Conservation (phyloP, 768 basidiomycete species). For the Fomitopsis pulvina region DNA sequence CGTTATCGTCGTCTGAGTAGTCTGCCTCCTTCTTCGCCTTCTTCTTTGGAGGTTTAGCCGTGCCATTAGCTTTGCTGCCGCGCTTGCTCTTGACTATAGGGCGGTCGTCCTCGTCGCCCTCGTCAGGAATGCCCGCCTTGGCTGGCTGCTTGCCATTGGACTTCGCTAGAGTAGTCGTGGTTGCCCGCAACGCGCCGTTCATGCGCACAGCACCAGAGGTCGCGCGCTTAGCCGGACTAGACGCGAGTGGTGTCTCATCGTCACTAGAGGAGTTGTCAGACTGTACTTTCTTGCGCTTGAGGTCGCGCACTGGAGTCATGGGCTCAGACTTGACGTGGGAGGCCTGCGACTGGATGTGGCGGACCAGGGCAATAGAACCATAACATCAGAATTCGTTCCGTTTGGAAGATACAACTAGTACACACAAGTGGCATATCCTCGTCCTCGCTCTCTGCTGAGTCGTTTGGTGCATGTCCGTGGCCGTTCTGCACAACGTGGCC, state of each 20-base stretch:
- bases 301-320: slow-evolving; percentile 21
- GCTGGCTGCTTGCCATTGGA: slow-evolving; percentile 32
- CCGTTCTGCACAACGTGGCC: slow-evolving; percentile 39
- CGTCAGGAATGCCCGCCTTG: slow-evolving; percentile 27
- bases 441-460: slow-evolving; percentile 58
- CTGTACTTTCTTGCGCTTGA: slow-evolving; percentile 57
- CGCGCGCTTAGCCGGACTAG: slow-evolving; percentile 56
- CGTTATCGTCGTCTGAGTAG: slow-evolving; percentile 22
- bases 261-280: slow-evolving; percentile 58
- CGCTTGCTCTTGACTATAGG: slow-evolving; percentile 40
- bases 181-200: slow-evolving; percentile 34
- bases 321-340: slow-evolving; percentile 40
- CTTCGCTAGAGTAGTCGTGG: slow-evolving; percentile 28
- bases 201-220: slow-evolving; percentile 33
- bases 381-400: neutral
- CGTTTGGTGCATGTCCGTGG: slow-evolving; percentile 34
- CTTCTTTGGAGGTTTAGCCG: slow-evolving; percentile 14
- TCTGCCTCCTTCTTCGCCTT: slow-evolving; percentile 23
- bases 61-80: slow-evolving; percentile 37
- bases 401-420: slow-evolving; percentile 5
- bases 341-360: slow-evolving; percentile 44
- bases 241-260: slow-evolving; percentile 66
- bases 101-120: slow-evolving; percentile 37
- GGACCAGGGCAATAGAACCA: slow-evolving; percentile 13
- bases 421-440: slow-evolving; percentile 69